phyloP scores from a whole-genome alignment of 257 asterid genomes.

The Echium plantagineum region DNA sequence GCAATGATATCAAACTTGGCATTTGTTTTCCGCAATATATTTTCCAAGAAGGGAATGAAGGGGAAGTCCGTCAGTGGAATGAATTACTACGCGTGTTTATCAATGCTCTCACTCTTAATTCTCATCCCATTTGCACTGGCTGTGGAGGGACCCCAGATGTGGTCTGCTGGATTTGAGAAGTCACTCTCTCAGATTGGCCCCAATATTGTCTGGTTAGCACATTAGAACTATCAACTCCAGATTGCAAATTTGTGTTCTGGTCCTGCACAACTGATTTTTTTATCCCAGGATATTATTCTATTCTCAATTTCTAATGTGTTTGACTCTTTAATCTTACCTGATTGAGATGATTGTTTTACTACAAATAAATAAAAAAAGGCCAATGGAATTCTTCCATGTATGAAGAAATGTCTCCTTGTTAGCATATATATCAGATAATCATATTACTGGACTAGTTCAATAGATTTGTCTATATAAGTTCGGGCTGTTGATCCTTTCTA shows the following conservation, averaged over 20 bases:
- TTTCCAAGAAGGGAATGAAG: conserved; percentile 69
- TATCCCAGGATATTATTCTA: no score
- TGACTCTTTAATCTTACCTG: no score
- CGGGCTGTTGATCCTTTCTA: no score
- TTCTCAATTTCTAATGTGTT: no score
- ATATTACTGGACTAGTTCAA: no score
- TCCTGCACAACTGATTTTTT: not conserved
- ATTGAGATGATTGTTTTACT: no score
- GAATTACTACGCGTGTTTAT: conserved; percentile 93
- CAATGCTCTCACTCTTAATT: conserved; percentile 71
- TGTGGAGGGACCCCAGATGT: conserved; percentile 87
- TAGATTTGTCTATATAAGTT: no score
- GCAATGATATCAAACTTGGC: conserved; percentile 92
- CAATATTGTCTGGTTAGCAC: conserved; percentile 50
- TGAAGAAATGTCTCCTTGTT: no score
- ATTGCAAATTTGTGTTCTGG: not conserved
- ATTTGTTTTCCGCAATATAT: conserved; percentile 79
- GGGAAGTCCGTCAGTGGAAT: conserved; percentile 84
- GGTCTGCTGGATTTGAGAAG: conserved; percentile 75
- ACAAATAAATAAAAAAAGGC: no score
- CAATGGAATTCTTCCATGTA: no score
- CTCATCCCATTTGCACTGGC: conserved; percentile 80
- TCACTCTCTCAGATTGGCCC: conserved; percentile 83
- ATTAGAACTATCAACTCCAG: not conserved
- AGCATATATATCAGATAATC: no score